Conservation (phyloP, 768 basidiomycete species). For the Kwoniella pini region DNA sequence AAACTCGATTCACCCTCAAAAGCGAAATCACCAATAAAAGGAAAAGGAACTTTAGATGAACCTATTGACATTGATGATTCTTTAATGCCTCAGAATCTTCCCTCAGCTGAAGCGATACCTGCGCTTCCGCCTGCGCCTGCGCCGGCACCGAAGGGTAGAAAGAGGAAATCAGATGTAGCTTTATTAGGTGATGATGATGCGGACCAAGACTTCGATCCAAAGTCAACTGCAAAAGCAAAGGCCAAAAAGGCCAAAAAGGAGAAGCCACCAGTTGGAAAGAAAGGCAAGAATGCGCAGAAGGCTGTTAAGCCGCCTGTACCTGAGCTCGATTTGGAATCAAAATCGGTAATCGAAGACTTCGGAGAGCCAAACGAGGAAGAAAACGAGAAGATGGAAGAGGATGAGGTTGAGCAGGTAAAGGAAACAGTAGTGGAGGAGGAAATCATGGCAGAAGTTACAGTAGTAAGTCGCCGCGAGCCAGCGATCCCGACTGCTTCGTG, state of each 20-base stretch:
- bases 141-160: conserved; percentile 6
- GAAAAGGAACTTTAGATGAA: conserved; percentile 3
- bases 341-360: not conserved
- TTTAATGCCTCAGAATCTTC: not conserved
- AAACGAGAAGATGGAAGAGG: not conserved
- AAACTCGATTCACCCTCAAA: not conserved
- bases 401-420: not conserved
- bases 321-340: not conserved
- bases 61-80: not conserved
- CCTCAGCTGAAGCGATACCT: not conserved
- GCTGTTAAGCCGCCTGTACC: conserved; percentile 7
- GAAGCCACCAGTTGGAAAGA: conserved; percentile 1
- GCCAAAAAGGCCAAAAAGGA: conserved; percentile 16
- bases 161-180: conserved; percentile 13
- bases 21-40: not conserved
- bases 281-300: conserved; percentile 13
- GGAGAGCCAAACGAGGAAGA: not conserved
- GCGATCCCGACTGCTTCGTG: not conserved
- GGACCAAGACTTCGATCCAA: conserved; percentile 9
- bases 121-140: not conserved
- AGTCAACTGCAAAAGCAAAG: conserved; percentile 8
- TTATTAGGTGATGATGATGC: conserved; percentile 1
- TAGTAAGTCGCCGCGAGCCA: not conserved
- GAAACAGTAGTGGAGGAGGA: conserved; percentile 9
- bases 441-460: not conserved